Evolutionary conservation across 2,329 filamentous ascomycete genomes (phyloP).

Genomic region (Coniochaeta prunicola): DNA sequence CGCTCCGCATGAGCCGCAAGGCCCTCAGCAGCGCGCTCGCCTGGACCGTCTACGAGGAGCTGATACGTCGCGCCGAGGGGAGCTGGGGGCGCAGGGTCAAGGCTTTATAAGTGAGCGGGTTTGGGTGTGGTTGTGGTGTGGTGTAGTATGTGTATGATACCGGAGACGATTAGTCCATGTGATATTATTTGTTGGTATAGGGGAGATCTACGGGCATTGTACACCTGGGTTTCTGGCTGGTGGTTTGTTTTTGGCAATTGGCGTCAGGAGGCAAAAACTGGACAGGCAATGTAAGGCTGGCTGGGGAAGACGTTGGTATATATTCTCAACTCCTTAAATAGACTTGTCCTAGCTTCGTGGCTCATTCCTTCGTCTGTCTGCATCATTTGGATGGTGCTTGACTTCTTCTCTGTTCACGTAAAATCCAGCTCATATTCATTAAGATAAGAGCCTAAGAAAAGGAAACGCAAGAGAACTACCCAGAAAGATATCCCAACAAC

Average conservation of each 20-base stretch:
- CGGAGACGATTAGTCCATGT: background rate
- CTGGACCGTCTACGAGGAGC: conserved; percentile 95
- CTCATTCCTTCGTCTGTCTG: background rate
- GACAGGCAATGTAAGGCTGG: background rate
- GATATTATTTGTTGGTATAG: background rate
- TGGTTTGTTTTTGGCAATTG: background rate
- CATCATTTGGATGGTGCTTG: background rate
- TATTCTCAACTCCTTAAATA: conserved; percentile 3
- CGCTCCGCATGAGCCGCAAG: conserved; percentile 81
- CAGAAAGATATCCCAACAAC: background rate
- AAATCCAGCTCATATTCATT: background rate
- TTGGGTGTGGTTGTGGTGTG: conserved; percentile 10
- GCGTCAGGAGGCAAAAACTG: background rate
- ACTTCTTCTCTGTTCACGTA: background rate
- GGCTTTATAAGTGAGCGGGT: conserved; percentile 1
- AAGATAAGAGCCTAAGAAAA: background rate
- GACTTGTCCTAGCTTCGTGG: conserved; percentile 1
- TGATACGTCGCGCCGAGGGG: conserved; percentile 62
- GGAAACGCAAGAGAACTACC: background rate
- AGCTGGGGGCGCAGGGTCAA: conserved; percentile 11
- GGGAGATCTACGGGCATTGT: background rate
- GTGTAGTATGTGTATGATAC: background rate
- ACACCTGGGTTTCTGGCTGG: background rate
- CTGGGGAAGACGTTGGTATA: background rate
- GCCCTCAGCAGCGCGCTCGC: conserved; percentile 89